Percentiles rank a stretch among this genome's conserved stretches.
Conservation (phyloP, 1,284 basidiomycete species). For the Xerocomus amazonicus region DNA sequence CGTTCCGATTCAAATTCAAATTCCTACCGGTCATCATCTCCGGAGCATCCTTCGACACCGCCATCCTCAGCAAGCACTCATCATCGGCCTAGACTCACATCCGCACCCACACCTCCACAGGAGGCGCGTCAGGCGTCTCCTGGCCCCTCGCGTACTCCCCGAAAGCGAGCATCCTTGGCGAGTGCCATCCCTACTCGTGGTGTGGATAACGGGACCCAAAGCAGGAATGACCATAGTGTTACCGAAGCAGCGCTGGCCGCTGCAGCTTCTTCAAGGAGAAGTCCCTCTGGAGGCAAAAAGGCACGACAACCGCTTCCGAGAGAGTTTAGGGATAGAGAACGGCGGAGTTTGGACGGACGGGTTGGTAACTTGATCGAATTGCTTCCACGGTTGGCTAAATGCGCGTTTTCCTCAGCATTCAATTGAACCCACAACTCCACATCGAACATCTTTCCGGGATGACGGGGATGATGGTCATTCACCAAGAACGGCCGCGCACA, state of each 20-base stretch:
- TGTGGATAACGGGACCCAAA: conserved; percentile 26
- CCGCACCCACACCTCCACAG: conserved; percentile 53
- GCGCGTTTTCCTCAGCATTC: conserved; percentile 14
- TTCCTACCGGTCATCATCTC: conserved; percentile 37
- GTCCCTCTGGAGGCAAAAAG: conserved; percentile 41
- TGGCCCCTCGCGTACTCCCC: conserved; percentile 40
- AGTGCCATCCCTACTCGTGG: conserved; percentile 24
- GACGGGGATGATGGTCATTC: conserved; percentile 15
- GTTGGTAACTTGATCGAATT: conserved; percentile 32
- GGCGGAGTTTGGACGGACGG: conserved; percentile 41
- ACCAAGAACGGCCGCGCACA: conserved; percentile 21
- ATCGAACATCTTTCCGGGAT: conserved; percentile 18
- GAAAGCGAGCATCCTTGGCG: conserved; percentile 43
- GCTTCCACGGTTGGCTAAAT: conserved; percentile 6
- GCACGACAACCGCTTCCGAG: conserved; percentile 56
- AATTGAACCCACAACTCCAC: conserved; percentile 27
- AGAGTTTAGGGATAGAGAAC: conserved; percentile 51
- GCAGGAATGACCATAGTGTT: conserved; percentile 36
- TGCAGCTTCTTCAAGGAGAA: conserved; percentile 51
- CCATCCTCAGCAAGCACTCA: conserved; percentile 25
- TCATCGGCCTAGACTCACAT: conserved; percentile 44
- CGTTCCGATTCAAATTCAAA: conserved; percentile 33
- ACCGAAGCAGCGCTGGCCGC: conserved; percentile 58
- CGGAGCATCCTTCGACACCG: conserved; percentile 41
- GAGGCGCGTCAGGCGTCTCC: conserved; percentile 41